Base-by-base conservation (phyloP, 2,329 filamentous ascomycete genomes). In the Alternaria angustiovoidea region DNA sequence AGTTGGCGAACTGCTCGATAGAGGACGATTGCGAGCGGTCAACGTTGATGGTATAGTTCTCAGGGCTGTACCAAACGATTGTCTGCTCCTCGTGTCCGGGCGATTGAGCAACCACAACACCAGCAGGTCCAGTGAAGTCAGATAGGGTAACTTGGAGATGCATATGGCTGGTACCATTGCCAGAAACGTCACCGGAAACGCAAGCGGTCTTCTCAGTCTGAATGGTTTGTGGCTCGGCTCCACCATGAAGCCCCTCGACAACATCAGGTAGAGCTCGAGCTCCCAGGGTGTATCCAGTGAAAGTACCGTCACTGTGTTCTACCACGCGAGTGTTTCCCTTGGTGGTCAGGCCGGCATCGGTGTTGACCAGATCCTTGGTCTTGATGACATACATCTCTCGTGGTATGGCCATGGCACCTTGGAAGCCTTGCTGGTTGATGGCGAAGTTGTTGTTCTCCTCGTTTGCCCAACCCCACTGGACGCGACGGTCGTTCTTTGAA, bases 311-410 rank as follows among this genome's bases (percentile, higher is more conserved):
- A 14, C 66, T 55, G 8, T 76, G 66, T 55, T 76, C 71, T 56
- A 73, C 74, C n/a, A 76, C 65, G 30, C 74, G 71, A 7, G 74
- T 75, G 64, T 75, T 79, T 24, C 78, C 78, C 39, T 72, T 73
- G 24, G 72, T 70, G 9, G 69, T 73, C 46, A 79, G 66, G 26
- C 70, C 65, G 5, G 73, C 74, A 65, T 77, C 68, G 26, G 68
- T 55, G 56, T 81, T 79, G 52, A 76, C 62, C 6, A 83, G 74
- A 30, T 76, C 71, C 24, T 67, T 72, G 26, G 77, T 77, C 65
- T 80, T 80, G 60, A 81, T 81, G 44, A 82, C 80, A 64, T 81
- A 83, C 54, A 82, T 78, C 67, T 83, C 80, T 18, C 81, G 75
- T 12, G 81, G 80, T 2, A 83, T 73, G 16, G 80, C 77, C 22